phyloP scores from a whole-genome alignment of 148 eudicot genomes.

The Chenopodium formosanum region DNA sequence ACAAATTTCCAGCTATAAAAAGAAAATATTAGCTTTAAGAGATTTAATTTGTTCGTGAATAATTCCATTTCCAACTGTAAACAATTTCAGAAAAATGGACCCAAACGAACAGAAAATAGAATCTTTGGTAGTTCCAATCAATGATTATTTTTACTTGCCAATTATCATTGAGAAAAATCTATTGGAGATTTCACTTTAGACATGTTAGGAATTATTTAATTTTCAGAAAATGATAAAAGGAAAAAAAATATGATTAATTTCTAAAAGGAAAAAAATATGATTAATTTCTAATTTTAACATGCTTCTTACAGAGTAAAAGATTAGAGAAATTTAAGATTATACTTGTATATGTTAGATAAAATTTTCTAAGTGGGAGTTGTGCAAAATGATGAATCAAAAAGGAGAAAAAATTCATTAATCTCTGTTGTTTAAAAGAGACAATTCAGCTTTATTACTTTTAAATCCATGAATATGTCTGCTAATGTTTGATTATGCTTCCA shows the following conservation, averaged over 20 bases:
- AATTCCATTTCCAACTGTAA: background rate
- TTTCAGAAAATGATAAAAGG: background rate
- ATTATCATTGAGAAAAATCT: conserved; percentile 10
- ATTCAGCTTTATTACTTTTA: conserved; percentile 25
- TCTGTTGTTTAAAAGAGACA: conserved; percentile 3
- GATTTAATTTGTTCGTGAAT: too few relatives aligned
- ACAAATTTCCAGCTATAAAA: too few relatives aligned
- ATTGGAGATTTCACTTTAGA: conserved; percentile 12
- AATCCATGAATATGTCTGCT: conserved; percentile 26
- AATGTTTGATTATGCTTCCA: conserved; percentile 31
- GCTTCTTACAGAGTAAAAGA: too few relatives aligned
- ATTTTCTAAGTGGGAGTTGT: background rate
- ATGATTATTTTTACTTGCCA: background rate
- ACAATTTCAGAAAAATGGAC: background rate
- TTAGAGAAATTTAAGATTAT: background rate
- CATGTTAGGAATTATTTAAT: background rate
- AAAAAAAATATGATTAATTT: too few relatives aligned
- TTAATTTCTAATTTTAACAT: too few relatives aligned
- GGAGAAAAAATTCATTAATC: background rate
- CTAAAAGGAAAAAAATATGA: background rate
- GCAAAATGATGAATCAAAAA: conserved; percentile 8
- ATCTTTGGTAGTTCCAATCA: conserved; percentile 5
- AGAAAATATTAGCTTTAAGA: too few relatives aligned
- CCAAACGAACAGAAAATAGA: background rate
- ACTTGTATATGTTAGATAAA: too few relatives aligned